Percentiles rank a stretch among this genome's conserved stretches.
phyloP scores from a whole-genome alignment of 192 early-diverging fungal genomes.

The Lobosporangium transversale region DNA sequence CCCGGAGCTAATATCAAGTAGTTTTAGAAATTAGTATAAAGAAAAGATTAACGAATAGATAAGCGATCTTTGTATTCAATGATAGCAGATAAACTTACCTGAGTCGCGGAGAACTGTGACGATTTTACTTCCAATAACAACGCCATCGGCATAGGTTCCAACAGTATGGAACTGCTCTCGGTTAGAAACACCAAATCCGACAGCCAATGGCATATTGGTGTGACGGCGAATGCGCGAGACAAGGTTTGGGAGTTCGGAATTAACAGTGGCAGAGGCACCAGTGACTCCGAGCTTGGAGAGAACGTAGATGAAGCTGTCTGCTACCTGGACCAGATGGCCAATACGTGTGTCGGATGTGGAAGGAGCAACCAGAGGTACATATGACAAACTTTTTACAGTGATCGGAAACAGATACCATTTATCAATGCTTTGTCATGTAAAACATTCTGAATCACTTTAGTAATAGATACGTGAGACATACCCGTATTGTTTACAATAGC shows the following conservation, averaged over 20 bases:
- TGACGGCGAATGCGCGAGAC: constrained; percentile 82
- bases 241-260: constrained; percentile 73
- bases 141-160: constrained; percentile 90
- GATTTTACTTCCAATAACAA: constrained; percentile 94
- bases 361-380: constrained; percentile 93
- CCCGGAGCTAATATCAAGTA: constrained; percentile 31
- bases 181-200: constrained; percentile 96
- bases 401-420: not conserved
- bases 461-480: constrained; percentile 18
- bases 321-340: constrained; percentile 76
- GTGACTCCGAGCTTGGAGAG: constrained; percentile 95
- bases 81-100: constrained; percentile 36
- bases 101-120: constrained; percentile 82
- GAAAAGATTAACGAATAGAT: not conserved
- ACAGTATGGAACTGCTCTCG: constrained; percentile 89
- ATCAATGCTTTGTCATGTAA: not conserved
- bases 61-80: not conserved
- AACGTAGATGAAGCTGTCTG: constrained; percentile 96
- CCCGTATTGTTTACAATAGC: constrained; percentile 75
- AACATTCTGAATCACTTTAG: not conserved
- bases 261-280: constrained; percentile 78
- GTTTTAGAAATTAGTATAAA: too few species aligned
- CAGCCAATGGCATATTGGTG: constrained; percentile 88
- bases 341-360: constrained; percentile 90
- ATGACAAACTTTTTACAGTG: constrained; percentile 71